Conservation (phyloP, 257 asterid species). For the Scutellaria barbata region DNA sequence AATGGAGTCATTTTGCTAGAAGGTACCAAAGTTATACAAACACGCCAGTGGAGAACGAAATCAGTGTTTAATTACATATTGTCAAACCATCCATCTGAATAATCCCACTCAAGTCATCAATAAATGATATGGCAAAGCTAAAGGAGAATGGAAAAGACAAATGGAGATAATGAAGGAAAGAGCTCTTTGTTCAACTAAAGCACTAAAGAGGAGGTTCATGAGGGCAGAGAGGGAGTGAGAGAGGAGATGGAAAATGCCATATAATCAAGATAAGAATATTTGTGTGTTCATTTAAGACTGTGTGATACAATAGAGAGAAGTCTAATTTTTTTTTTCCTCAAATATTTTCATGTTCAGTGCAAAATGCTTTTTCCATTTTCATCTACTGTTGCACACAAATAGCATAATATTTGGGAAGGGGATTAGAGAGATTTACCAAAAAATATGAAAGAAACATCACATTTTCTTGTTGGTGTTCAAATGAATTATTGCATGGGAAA, state of each 20-base stretch:
- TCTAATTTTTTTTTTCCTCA: not conserved
- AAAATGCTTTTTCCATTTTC: not conserved
- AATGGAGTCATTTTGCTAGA: constrained; percentile 4
- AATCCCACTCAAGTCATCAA: too few species aligned
- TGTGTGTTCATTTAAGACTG: not conserved
- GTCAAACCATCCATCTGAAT: too few species aligned
- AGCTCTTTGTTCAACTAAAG: too few species aligned
- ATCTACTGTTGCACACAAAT: not conserved
- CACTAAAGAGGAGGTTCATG: too few species aligned
- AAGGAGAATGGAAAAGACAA: too few species aligned
- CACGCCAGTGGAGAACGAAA: not conserved
- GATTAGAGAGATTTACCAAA: constrained; percentile 38
- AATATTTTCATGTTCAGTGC: not conserved
- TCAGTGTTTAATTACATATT: not conserved
- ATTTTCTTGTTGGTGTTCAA: not conserved
- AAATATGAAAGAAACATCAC: not conserved
- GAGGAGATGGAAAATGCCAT: not conserved
- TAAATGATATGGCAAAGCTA: too few species aligned
- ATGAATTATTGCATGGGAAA: too few species aligned
- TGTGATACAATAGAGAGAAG: not conserved
- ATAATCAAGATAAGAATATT: not conserved
- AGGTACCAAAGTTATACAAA: not conserved
- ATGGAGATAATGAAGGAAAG: too few species aligned
- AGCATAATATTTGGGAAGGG: not conserved
- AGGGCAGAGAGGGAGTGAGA: not conserved